Percentiles rank a stretch among this genome's conserved stretches.
phyloP scores from a whole-genome alignment of 441 rosid genomes.

The Mallotus repandus region DNA sequence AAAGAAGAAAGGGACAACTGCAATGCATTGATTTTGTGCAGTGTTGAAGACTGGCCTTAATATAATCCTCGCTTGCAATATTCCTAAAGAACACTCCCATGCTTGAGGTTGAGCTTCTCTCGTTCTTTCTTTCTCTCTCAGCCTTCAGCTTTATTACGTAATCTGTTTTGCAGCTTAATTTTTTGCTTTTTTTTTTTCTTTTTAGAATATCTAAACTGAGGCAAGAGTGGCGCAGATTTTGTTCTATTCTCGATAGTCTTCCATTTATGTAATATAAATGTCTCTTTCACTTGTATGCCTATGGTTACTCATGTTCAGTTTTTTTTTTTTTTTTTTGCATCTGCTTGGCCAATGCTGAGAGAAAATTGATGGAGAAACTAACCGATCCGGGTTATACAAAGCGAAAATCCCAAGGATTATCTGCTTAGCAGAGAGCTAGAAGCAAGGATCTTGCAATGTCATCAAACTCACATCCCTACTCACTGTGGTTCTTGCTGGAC shows the following conservation, averaged over 20 bases:
- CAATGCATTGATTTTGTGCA: conserved; percentile 25
- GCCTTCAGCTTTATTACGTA: not conserved
- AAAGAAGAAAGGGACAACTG: no score
- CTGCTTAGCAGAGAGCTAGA: conserved; percentile 9
- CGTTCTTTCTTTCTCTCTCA: conserved; percentile 1
- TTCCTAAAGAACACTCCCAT: conserved; percentile 77
- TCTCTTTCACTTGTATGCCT: no score
- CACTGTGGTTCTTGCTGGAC: not conserved
- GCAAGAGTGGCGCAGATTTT: not conserved
- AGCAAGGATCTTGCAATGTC: not conserved
- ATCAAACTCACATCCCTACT: not conserved
- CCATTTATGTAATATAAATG: no score
- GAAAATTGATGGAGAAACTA: conserved; percentile 66
- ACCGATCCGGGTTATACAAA: conserved; percentile 56
- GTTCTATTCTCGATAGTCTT: not conserved
- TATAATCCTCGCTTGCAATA: conserved; percentile 72
- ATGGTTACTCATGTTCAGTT: not conserved
- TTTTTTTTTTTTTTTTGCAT: conserved; percentile 13
- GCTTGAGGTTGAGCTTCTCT: conserved; percentile 74
- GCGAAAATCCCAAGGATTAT: conserved; percentile 37
- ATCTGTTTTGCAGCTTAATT: not conserved
- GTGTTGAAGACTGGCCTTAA: conserved; percentile 84
- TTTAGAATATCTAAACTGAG: no score
- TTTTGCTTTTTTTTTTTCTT: no score
- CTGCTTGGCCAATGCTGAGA: conserved; percentile 74